These are phyloP conservation scores for Fusarium sp. DNA, from an alignment of 2,329 filamentous ascomycete genomes.

Conservation along the genomic window DNA sequence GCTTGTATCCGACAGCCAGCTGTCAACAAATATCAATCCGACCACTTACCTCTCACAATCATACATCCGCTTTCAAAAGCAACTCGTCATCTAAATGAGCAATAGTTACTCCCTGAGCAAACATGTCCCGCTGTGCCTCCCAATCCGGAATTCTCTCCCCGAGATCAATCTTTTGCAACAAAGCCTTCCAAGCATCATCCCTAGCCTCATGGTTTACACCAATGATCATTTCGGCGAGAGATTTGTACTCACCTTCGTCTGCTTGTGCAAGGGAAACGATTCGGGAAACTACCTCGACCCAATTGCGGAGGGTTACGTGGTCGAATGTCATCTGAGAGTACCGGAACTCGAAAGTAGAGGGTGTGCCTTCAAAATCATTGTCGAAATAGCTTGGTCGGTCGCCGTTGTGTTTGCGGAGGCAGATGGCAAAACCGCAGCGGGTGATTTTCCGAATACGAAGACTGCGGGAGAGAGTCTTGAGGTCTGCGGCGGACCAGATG, in stretches of 20 bases:
- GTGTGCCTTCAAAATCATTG: slow-evolving; percentile 3
- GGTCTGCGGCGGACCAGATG: slow-evolving; percentile 20
- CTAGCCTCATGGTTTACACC: background rate
- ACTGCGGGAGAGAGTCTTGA: background rate
- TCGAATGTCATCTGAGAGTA: slow-evolving; percentile 46
- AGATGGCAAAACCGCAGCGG: slow-evolving; percentile 14
- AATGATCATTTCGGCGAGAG: background rate
- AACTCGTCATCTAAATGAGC: slow-evolving; percentile 22
- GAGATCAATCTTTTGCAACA: slow-evolving; percentile 24
- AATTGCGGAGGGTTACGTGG: slow-evolving; percentile 32
- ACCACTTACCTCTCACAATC: no score
- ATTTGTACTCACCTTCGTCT: slow-evolving; percentile 3
- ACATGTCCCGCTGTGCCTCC: slow-evolving; percentile 32
- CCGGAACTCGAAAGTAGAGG: slow-evolving; percentile 42
- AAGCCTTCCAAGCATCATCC: slow-evolving; percentile 14
- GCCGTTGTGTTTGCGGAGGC: background rate
- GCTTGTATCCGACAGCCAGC: background rate
- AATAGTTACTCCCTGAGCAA: slow-evolving; percentile 17
- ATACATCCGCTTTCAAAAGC: background rate
- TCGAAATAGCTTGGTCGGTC: accelerated
- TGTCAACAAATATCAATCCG: accelerated
- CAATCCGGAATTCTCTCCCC: slow-evolving; percentile 34
- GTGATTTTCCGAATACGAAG: accelerated
- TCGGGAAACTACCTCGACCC: slow-evolving; percentile 32
- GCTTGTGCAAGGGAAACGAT: slow-evolving; percentile 32